A percentile compares a stretch with the other conserved stretches of the same genome.
phyloP scores from a whole-genome alignment of 2,329 filamentous ascomycete species.

The Diaporthe nobilis region DNA sequence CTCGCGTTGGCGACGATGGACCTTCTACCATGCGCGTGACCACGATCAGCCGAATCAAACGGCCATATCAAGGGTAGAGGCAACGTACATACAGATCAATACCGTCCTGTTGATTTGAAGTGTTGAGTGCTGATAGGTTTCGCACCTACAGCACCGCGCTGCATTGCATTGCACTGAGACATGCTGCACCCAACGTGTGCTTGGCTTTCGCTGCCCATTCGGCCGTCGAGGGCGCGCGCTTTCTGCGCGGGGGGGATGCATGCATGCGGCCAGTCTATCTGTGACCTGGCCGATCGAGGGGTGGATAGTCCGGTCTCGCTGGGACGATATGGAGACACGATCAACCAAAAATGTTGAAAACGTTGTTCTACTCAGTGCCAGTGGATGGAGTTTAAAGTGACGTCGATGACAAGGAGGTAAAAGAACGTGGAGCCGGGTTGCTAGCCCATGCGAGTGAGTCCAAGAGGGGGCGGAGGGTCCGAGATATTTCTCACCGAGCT shows the following conservation, averaged over 20 bases:
- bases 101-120: background rate
- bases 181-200: constrained; percentile 5
- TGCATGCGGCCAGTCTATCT: background rate
- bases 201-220: constrained; percentile 4
- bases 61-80: background rate
- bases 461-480: constrained; percentile 27
- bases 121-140: constrained; percentile 4
- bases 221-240: background rate
- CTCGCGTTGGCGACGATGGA: background rate
- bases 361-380: background rate
- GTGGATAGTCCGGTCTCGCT: constrained; percentile 14
- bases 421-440: background rate
- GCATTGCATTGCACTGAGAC: constrained; percentile 26
- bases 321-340: background rate
- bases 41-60: background rate
- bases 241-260: background rate
- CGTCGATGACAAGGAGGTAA: background rate
- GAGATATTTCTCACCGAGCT: constrained; percentile 28
- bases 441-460: background rate
- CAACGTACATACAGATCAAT: background rate
- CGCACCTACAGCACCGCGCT: background rate
- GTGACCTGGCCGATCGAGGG: constrained; percentile 22
- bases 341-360: background rate
- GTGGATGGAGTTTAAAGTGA: constrained; percentile 15
- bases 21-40: background rate